Evolutionary conservation across 768 basidiomycete genomes (phyloP), one percentile per base, ranked within the genome.

Genomic region (Chlorophyllum brunneum): DNA sequence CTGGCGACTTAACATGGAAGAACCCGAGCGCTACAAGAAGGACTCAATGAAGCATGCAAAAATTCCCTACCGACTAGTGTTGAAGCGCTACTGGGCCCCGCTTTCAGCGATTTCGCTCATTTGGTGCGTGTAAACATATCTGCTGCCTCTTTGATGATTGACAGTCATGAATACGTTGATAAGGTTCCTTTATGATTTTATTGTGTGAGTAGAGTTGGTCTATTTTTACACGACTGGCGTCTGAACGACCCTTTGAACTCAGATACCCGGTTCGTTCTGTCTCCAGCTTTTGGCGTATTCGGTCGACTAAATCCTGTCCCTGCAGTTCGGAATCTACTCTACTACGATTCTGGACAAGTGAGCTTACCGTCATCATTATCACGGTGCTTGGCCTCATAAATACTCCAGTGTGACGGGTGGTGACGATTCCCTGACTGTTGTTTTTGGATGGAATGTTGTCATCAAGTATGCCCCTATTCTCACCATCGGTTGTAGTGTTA

Each of bases 1-100:
- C 44, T 95, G 93, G 92, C 90, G 93, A 58, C 63, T 92, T 48
- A 80, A 75, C 54, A 92, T 95, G 87, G 77, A 83, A 24, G 90
- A 95, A 61, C 90, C 92, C 1, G 74, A 74, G 10, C 73, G 82
- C 15, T 94, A 77, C 66, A 83, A 77, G 65, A 85, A 81, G 58
- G 81, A 89, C 65, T 85, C 88, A 0, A 93, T 95, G 89, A 88
- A 82, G 59, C 64, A 78, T 40, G 77, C 81, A 8, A 74, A 67
- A 36, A 86, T 91, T 50, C 93, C 93, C 0, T 93, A 94, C 63
- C 55, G 66, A 64, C 76, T 97, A 22, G 74, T 94, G 58, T 56
- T 95, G 34, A 84, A 77, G 61, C 82, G 89, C 37, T 98, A 98
- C 64, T 88, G 94, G 73, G 66, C 75, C 33, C 76, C 78, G n/a